Conservation (phyloP, 208 protist species). For the Leishmania lainsoni region DNA sequence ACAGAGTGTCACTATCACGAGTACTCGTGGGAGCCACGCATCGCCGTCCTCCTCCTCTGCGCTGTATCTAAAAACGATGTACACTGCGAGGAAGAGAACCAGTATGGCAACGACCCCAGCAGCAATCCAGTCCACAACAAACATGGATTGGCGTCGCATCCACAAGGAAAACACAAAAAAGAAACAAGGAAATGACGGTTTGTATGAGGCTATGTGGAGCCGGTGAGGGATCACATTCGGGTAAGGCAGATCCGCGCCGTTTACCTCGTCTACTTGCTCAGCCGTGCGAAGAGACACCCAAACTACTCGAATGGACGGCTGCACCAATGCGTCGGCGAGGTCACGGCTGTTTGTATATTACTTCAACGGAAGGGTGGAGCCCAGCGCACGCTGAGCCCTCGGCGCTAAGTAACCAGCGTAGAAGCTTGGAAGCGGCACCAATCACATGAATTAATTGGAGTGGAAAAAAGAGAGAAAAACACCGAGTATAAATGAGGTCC, state of each 20-base stretch:
- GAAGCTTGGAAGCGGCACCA: neutral
- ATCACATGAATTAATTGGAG: neutral
- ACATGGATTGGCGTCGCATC: neutral
- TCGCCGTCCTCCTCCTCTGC: slow-evolving; percentile 71
- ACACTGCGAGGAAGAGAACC: slow-evolving; percentile 48
- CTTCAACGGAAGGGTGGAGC: neutral
- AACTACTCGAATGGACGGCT: neutral
- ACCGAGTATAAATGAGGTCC: neutral
- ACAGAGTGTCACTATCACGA: slow-evolving; percentile 49
- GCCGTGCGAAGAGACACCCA: neutral
- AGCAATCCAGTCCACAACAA: slow-evolving; percentile 47
- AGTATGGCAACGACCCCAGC: slow-evolving; percentile 57
- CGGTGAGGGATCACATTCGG: neutral
- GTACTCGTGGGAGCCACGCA: slow-evolving; percentile 47
- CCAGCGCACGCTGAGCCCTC: neutral
- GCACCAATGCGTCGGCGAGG: neutral
- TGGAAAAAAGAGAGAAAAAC: neutral
- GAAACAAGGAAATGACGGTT: neutral
- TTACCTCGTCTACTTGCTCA: neutral
- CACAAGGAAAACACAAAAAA: slow-evolving; percentile 3
- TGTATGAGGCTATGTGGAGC: neutral
- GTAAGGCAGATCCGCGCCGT: neutral
- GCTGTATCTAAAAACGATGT: slow-evolving; percentile 53
- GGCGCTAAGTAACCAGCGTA: neutral
- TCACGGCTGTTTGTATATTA: neutral